phyloP scores from a whole-genome alignment of 805 yeast species.

The Kluyveromyces aestuarii region DNA sequence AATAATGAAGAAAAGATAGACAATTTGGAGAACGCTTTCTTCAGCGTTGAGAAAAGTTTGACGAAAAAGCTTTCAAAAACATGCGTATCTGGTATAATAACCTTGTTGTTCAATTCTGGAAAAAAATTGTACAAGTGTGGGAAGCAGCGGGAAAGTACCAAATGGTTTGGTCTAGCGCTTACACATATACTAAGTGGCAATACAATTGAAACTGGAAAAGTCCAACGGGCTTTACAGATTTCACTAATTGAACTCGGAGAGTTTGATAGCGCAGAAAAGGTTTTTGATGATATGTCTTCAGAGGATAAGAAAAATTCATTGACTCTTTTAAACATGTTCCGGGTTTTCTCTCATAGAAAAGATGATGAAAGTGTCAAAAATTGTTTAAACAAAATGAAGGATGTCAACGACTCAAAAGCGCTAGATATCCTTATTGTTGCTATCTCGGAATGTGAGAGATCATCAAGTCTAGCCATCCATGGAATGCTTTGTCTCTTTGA shows the following conservation, averaged over 20 bases:
- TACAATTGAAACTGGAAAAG: constrained; percentile 28
- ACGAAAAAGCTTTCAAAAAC: constrained; percentile 19
- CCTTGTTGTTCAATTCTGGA: constrained; percentile 34
- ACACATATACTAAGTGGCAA: constrained; percentile 18
- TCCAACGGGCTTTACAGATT: constrained; percentile 30
- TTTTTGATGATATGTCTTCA: constrained; percentile 19
- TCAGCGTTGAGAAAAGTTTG: constrained; percentile 23
- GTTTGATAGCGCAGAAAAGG: constrained; percentile 12
- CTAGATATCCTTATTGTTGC: constrained; percentile 28
- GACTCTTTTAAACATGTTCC: constrained; percentile 28
- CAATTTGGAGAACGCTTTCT: constrained; percentile 17
- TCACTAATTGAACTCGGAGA: constrained; percentile 20
- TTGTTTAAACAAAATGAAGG: constrained; percentile 28
- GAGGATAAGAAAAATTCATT: constrained; percentile 19
- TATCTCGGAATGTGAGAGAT: constrained; percentile 21
- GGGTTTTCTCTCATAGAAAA: constrained; percentile 10
- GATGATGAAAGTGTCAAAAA: constrained; percentile 11
- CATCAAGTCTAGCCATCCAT: constrained; percentile 18
- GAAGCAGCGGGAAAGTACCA: constrained; percentile 13
- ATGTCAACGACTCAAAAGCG: constrained; percentile 28
- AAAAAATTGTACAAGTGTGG: constrained; percentile 23
- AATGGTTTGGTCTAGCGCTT: constrained; percentile 22
- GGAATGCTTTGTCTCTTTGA: constrained; percentile 22
- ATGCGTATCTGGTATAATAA: constrained; percentile 26
- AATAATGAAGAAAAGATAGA: constrained; percentile 14